These are phyloP conservation scores for Scleroderma bovista DNA, from an alignment of 768 basidiomycete genomes.

Conservation along the genomic window DNA sequence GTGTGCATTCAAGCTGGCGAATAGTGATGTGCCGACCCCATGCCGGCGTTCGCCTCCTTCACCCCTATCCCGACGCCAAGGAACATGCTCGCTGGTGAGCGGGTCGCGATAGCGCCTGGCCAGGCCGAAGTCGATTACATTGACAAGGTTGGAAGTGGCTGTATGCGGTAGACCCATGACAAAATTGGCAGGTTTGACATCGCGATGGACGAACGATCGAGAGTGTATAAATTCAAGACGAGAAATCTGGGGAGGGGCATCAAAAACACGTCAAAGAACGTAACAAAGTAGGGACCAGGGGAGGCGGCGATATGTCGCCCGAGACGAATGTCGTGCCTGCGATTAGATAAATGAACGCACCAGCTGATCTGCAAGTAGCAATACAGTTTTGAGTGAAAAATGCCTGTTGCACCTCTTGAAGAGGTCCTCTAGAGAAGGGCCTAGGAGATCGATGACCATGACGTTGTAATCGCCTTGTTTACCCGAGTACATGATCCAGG, in stretches of 20 bases:
- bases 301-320: slow-evolving; percentile 24
- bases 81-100: slow-evolving; percentile 59
- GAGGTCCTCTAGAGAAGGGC: slow-evolving; percentile 81
- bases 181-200: slow-evolving; percentile 99
- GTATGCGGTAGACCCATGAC: slow-evolving; percentile 75
- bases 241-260: slow-evolving; percentile 57
- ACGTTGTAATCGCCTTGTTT: slow-evolving; percentile 94
- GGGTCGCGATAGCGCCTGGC: slow-evolving; percentile 74
- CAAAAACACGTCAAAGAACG: slow-evolving; percentile 12
- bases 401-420: slow-evolving; percentile 88
- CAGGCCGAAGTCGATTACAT: slow-evolving; percentile 88
- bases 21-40: slow-evolving; percentile 74
- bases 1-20: slow-evolving; percentile 71
- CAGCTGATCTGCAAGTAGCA: slow-evolving; percentile 91
- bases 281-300: background rate
- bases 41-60: slow-evolving; percentile 42
- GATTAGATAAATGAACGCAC: slow-evolving; percentile 40
- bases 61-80: slow-evolving; percentile 54
- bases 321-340: slow-evolving; percentile 7
- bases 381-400: slow-evolving; percentile 91
- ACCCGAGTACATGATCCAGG: slow-evolving; percentile 90
- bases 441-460: slow-evolving; percentile 95
- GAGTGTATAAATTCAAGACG: slow-evolving; percentile 97
- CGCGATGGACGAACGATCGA: slow-evolving; percentile 90
- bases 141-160: slow-evolving; percentile 66